Conservation (phyloP, 2,329 filamentous ascomycete species). For the Periglandula ipomoeae region DNA sequence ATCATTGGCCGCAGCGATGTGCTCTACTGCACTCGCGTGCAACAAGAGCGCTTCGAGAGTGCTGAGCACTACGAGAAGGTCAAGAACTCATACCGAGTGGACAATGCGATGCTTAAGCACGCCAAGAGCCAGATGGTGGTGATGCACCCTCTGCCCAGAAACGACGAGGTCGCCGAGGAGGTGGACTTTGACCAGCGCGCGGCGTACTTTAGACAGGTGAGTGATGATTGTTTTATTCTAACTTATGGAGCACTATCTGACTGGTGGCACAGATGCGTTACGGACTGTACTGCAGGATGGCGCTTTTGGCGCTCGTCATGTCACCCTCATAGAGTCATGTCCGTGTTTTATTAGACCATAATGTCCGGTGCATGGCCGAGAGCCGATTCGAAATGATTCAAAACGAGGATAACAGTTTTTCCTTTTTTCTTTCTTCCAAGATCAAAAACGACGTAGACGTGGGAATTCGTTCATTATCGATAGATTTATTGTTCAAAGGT, state of each 20-base stretch:
- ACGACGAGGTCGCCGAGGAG: slow-evolving; percentile 88
- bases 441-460: slow-evolving; percentile 2
- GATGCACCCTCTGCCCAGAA: slow-evolving; percentile 90
- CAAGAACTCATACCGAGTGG: slow-evolving; percentile 81
- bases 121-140: slow-evolving; percentile 92
- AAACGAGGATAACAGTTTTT: not conserved
- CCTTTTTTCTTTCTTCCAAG: not conserved
- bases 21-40: slow-evolving; percentile 92
- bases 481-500: slow-evolving; percentile 5
- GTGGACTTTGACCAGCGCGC: slow-evolving; percentile 96
- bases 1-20: slow-evolving; percentile 83
- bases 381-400: not conserved
- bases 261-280: slow-evolving; percentile 69
- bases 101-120: slow-evolving; percentile 81
- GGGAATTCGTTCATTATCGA: slow-evolving; percentile 1
- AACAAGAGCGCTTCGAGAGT: slow-evolving; percentile 90
- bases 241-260: not conserved
- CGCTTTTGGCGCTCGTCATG: slow-evolving; percentile 89
- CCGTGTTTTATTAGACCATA: not conserved
- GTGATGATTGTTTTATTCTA: slow-evolving; percentile 24
- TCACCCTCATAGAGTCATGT: slow-evolving; percentile 15
- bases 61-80: slow-evolving; percentile 73
- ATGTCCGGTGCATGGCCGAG: not conserved
- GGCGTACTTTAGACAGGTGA: slow-evolving; percentile 98
- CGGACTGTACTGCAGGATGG: slow-evolving; percentile 97